These are phyloP conservation scores for Fusarium brachygibbosum DNA, from an alignment of 2,329 filamentous ascomycete genomes.

Conservation along the genomic window DNA sequence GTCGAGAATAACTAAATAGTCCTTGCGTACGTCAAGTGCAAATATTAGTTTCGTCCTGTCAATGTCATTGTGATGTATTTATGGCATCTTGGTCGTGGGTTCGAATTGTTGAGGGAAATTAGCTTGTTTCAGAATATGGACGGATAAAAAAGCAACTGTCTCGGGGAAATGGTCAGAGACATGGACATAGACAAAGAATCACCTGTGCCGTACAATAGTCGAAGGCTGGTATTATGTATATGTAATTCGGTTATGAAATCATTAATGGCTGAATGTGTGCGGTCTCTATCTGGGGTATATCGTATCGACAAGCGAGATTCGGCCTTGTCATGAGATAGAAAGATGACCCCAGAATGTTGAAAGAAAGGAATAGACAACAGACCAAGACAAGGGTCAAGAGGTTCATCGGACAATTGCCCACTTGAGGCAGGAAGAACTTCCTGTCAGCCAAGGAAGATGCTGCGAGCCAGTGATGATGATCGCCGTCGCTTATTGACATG, in stretches of 20 bases:
- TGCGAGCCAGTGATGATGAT: slow-evolving; percentile 28
- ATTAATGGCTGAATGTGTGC: background rate
- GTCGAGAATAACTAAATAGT: slow-evolving; percentile 1
- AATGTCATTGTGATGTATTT: slow-evolving; percentile 10
- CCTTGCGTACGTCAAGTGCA: background rate
- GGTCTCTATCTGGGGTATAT: slow-evolving; percentile 17
- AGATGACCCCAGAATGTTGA: slow-evolving; percentile 6
- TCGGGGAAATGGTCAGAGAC: slow-evolving; percentile 22
- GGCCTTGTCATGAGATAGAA: slow-evolving; percentile 2
- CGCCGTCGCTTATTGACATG: slow-evolving; percentile 25
- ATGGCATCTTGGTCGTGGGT: slow-evolving; percentile 21
- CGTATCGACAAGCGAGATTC: slow-evolving; percentile 35
- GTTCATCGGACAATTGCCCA: slow-evolving; percentile 25
- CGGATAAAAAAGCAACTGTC: slow-evolving; percentile 24
- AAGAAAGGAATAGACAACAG: slow-evolving; percentile 5
- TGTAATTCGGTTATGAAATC: background rate
- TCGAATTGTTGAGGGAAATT: slow-evolving; percentile 36
- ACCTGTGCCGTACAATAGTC: background rate
- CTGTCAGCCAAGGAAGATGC: slow-evolving; percentile 11
- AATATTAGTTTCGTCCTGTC: background rate
- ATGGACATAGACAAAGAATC: background rate
- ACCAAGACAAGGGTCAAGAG: slow-evolving; percentile 12
- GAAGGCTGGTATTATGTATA: background rate
- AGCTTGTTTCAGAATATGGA: slow-evolving; percentile 44
- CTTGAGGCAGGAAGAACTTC: slow-evolving; percentile 31